phyloP scores from a whole-genome alignment of 192 early-diverging fungal genomes.

The Podila minutissima region DNA sequence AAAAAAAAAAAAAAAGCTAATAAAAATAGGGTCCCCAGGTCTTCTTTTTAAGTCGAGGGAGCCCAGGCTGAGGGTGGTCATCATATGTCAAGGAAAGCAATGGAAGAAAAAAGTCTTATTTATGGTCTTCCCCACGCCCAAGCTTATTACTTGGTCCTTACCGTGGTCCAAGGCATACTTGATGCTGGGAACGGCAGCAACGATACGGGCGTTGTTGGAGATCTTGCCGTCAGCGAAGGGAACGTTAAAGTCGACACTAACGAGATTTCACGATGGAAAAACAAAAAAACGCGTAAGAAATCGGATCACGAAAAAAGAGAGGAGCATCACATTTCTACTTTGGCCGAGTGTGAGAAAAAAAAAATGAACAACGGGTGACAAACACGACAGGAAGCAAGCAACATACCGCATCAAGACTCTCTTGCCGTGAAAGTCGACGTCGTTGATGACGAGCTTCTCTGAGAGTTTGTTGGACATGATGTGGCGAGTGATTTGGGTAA shows the following conservation, averaged over 20 bases:
- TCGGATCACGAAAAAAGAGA: neutral
- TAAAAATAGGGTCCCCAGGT: neutral
- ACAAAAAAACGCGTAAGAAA: neutral
- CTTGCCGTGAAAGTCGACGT: constrained; percentile 86
- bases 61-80: neutral
- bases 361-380: neutral
- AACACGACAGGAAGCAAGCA: no score
- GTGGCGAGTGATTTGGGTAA: constrained; percentile 46
- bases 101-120: neutral
- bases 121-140: neutral
- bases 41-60: neutral
- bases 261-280: neutral
- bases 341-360: neutral
- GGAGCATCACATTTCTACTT: neutral
- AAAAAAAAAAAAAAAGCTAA: neutral
- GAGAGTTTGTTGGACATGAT: constrained; percentile 69
- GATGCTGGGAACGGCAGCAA: constrained; percentile 94
- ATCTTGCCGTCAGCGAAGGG: constrained; percentile 93
- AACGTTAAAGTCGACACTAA: constrained; percentile 99
- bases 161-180: constrained; percentile 89
- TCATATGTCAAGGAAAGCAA: constrained; percentile 1
- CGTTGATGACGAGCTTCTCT: constrained; percentile 89
- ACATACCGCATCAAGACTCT: constrained; percentile 90
- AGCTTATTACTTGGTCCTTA: constrained; percentile 33
- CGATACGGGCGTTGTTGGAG: constrained; percentile 97